These are phyloP conservation scores for Mycena rosella DNA, from an alignment of 768 basidiomycete genomes.

Conservation along the genomic window DNA sequence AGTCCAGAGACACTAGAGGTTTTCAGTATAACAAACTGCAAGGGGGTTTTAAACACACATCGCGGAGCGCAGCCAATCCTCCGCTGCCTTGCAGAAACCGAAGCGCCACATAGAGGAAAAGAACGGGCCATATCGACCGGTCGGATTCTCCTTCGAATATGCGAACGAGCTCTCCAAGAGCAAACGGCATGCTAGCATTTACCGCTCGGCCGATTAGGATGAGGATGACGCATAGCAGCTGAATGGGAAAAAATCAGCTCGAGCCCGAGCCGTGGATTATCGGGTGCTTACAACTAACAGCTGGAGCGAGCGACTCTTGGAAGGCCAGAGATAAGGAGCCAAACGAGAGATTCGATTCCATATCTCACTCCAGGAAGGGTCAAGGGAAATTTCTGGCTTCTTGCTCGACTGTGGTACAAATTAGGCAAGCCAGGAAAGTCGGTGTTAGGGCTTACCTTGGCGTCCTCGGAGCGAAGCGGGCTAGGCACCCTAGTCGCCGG, in stretches of 20 bases:
- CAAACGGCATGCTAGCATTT: conserved; percentile 77
- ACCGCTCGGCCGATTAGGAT: conserved; percentile 83
- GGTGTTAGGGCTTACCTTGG: conserved; percentile 48
- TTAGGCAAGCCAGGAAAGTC: not conserved
- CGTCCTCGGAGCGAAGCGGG: conserved; percentile 58
- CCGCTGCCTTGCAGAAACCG: conserved; percentile 83
- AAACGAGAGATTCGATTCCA: conserved; percentile 74
- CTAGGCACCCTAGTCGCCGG: conserved; percentile 68
- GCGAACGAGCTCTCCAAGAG: conserved; percentile 74
- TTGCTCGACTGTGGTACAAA: conserved; percentile 47
- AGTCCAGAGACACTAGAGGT: conserved; percentile 75
- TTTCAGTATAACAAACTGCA: not conserved
- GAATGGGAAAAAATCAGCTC: conserved; percentile 7
- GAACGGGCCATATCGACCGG: conserved; percentile 74
- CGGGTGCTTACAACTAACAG: conserved; percentile 67
- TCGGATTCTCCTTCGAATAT: conserved; percentile 62
- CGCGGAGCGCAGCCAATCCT: conserved; percentile 77
- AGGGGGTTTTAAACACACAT: conserved; percentile 50
- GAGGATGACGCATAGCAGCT: conserved; percentile 78
- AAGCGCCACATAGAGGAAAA: conserved; percentile 76
- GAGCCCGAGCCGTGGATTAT: conserved; percentile 11
- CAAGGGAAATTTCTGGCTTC: conserved; percentile 67
- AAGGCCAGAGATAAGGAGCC: conserved; percentile 89
- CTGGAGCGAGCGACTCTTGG: conserved; percentile 74
- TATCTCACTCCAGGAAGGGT: conserved; percentile 81